Evolutionary conservation across 78 protist genomes (phyloP).

Genomic region (Dictyostelium brefeldianum): DNA sequence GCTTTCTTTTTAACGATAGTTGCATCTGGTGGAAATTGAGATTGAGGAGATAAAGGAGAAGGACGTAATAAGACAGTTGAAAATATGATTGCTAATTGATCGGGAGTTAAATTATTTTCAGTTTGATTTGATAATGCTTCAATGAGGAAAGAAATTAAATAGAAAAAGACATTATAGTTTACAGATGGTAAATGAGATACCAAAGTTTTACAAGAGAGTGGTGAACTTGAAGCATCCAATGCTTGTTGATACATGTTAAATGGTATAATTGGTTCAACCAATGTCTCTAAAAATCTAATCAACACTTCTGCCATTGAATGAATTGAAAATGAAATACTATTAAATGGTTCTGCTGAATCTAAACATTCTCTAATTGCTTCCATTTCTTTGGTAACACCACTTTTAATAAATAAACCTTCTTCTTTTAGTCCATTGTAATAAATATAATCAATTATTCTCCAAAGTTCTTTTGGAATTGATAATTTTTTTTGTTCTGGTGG

Average conservation of each 20-base stretch:
- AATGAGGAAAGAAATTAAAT: conserved; percentile 75
- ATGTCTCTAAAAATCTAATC: conserved; percentile 80
- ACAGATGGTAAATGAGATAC: conserved; percentile 63
- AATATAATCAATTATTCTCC: conserved; percentile 88
- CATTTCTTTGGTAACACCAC: conserved; percentile 68
- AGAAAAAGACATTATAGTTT: conserved; percentile 81
- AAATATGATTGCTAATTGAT: conserved; percentile 68
- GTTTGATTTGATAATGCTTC: conserved; percentile 54
- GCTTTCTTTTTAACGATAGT: conserved; percentile 70
- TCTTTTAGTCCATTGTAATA: conserved; percentile 60
- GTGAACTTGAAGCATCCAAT: conserved; percentile 58
- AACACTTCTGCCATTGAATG: conserved; percentile 88
- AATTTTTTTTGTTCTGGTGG: conserved; percentile 57
- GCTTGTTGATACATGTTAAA: conserved; percentile 54
- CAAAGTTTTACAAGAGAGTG: conserved; percentile 60
- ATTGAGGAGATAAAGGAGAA: conserved; percentile 26
- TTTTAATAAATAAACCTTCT: conserved; percentile 64
- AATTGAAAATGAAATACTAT: background rate
- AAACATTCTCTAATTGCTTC: conserved; percentile 77
- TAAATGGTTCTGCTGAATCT: conserved; percentile 69
- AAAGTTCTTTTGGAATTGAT: conserved; percentile 90
- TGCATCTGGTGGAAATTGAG: conserved; percentile 49
- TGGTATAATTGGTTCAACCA: conserved; percentile 89
- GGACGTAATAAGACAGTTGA: conserved; percentile 55
- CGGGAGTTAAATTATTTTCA: conserved; percentile 63